Conservation (phyloP, 2,329 filamentous ascomycete species). For the Arthrinium phaeospermum region DNA sequence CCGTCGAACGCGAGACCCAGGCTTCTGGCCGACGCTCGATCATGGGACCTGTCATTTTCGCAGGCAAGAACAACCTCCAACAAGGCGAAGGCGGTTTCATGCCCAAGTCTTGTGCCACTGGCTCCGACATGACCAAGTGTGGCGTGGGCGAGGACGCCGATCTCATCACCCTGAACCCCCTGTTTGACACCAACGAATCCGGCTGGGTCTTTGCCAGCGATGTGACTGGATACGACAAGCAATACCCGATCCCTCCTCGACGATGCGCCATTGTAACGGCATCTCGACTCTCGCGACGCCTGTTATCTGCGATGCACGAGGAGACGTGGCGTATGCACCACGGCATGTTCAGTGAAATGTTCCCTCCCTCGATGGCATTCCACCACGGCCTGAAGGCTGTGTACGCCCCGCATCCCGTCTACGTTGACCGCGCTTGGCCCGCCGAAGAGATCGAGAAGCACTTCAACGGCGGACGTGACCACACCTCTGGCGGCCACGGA, state of each 20-base stretch:
- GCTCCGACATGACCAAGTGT: constrained; percentile 58
- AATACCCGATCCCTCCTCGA: constrained; percentile 63
- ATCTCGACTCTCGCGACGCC: constrained; percentile 68
- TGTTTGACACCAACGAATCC: constrained; percentile 74
- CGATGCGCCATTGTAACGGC: constrained; percentile 76
- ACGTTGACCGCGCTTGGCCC: constrained; percentile 76
- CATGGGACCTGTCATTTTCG: constrained; percentile 69
- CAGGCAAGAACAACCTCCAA: constrained; percentile 52
- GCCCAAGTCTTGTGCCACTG: constrained; percentile 59
- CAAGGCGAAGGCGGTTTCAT: constrained; percentile 61
- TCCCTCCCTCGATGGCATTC: constrained; percentile 71
- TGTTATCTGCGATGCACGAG: constrained; percentile 76
- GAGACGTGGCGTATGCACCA: constrained; percentile 71
- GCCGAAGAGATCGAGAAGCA: constrained; percentile 72
- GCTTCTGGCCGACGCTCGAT: constrained; percentile 59
- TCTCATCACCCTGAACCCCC: constrained; percentile 77
- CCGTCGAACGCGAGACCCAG: constrained; percentile 67
- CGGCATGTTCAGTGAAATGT: constrained; percentile 83
- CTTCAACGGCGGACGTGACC: constrained; percentile 78
- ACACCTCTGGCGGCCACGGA: constrained; percentile 67
- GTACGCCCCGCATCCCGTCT: constrained; percentile 82
- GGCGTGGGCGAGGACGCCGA: constrained; percentile 76
- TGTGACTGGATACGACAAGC: constrained; percentile 69
- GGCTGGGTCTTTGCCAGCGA: constrained; percentile 77
- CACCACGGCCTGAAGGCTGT: constrained; percentile 81